Base-by-base conservation (phyloP, 495 filamentous ascomycete genomes). In the Xylaria flabelliformis region DNA sequence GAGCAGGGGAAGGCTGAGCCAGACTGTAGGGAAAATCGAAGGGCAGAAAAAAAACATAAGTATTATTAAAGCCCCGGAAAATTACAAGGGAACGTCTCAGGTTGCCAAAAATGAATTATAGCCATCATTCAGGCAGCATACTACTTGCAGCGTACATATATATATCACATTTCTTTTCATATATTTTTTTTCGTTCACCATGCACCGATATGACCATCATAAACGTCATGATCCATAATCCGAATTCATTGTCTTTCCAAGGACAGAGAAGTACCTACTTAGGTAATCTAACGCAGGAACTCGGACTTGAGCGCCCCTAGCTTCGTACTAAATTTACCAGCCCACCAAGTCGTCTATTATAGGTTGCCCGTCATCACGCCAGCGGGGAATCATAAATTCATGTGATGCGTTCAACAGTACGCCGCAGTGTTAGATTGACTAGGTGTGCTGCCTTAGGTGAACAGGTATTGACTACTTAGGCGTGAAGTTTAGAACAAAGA, bases 211-310 rank as follows among this genome's bases (percentile, higher is more conserved):
- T 10, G 3, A 6, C 6, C 12, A 17, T 46, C 42, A 50, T 50
- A 21, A 50, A n/a, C 36, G 36, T 39, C 36, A 39, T 39, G 8
- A 39, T 39, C 36, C 36, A 39, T 7, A 39, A 39, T 39, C n/a
- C n/a, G n/a, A 51, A 8, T 51, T 24, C n/a, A 24, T 51, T 51
- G 39, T 10, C 39, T 42, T 29, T 42, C 36, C 36, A 39, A 39
- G 36, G 39, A 42, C 39, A 42, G 39, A 9, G n/a, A n/a, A n/a
- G 50, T 51, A 50, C 46, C 21, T 29, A 42, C 26, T 29, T 34
- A 58, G 26, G 26, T 32, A 58, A 61, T 41, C 32, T 56, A 39
- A 61, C 58, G 58, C 58, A 61, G 58, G 58, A 61, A 61, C 39
- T 17, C 21, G 19, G 58, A 61, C 32, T 39, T 61, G 58, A 41